Conservation (phyloP, 139 green algal species). For the Micromonas pusilla region DNA sequence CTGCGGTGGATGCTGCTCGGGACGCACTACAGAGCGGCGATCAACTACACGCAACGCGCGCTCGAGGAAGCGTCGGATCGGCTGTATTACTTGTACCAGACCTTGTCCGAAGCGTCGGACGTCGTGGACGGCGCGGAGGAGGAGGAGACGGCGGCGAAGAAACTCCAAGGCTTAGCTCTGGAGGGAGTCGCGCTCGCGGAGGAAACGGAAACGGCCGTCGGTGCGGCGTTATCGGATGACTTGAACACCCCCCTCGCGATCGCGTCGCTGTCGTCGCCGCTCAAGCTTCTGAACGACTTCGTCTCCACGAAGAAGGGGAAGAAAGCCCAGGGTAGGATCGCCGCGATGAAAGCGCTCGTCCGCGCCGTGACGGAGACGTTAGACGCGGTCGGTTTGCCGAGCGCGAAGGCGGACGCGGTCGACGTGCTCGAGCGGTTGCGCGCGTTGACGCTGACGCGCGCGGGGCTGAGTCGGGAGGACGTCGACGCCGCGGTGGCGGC, state of each 20-base stretch:
- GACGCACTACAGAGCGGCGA: conserved; percentile 83
- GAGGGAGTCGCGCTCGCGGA: conserved; percentile 9
- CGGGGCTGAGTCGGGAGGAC: conserved; percentile 58
- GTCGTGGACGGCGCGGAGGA: background rate
- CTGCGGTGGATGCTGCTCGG: conserved; percentile 87
- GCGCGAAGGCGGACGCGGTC: conserved; percentile 12
- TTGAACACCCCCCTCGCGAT: conserved; percentile 76
- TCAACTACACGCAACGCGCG: conserved; percentile 81
- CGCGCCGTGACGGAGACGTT: conserved; percentile 28
- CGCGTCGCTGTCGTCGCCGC: conserved; percentile 58
- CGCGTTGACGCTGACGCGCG: conserved; percentile 53
- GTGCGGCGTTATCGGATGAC: conserved; percentile 68
- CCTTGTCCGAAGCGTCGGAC: conserved; percentile 37
- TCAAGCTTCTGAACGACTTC: conserved; percentile 80
- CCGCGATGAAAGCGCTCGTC: conserved; percentile 30
- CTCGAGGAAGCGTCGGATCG: conserved; percentile 79
- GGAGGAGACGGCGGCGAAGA: background rate
- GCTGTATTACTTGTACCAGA: conserved; percentile 86
- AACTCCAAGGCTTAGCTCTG: conserved; percentile 1
- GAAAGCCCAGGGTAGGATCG: conserved; percentile 33
- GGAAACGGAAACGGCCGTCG: background rate
- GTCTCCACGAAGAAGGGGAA: conserved; percentile 62
- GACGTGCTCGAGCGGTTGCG: conserved; percentile 47
- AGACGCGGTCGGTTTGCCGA: conserved; percentile 39
- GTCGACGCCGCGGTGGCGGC: conserved; percentile 35